Conservation (phyloP, 805 yeast species). For the Starmerella apis region DNA sequence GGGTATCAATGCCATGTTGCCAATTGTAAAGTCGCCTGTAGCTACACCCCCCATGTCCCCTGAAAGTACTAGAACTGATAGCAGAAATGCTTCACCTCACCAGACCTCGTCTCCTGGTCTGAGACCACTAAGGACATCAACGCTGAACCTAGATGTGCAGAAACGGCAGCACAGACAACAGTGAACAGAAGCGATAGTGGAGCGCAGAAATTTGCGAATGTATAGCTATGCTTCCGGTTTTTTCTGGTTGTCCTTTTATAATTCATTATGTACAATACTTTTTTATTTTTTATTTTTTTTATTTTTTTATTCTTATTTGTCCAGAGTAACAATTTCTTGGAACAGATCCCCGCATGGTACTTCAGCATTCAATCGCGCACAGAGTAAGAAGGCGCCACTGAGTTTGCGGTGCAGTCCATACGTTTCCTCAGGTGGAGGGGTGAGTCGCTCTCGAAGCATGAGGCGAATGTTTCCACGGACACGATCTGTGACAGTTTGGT, state of each 20-base stretch:
- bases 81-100: background rate
- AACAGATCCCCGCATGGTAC: conserved; percentile 76
- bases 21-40: background rate
- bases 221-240: no score
- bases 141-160: background rate
- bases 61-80: background rate
- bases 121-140: conserved; percentile 3
- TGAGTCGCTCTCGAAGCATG: conserved; percentile 81
- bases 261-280: background rate
- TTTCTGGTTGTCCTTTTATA: no score
- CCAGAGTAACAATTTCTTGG: conserved; percentile 50
- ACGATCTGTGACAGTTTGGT: conserved; percentile 88
- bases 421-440: conserved; percentile 98
- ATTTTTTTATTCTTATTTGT: background rate
- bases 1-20: conserved; percentile 14
- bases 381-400: conserved; percentile 83
- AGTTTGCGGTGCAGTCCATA: conserved; percentile 92
- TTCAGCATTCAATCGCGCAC: conserved; percentile 72
- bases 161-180: background rate
- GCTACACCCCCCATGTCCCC: conserved; percentile 6
- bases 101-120: conserved; percentile 5
- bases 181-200: no score
- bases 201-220: no score
- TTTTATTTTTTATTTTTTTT: background rate
- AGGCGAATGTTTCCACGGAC: conserved; percentile 77